Conservation (phyloP, 352 stramenopile genomes). For the Phytophthora syringae region DNA sequence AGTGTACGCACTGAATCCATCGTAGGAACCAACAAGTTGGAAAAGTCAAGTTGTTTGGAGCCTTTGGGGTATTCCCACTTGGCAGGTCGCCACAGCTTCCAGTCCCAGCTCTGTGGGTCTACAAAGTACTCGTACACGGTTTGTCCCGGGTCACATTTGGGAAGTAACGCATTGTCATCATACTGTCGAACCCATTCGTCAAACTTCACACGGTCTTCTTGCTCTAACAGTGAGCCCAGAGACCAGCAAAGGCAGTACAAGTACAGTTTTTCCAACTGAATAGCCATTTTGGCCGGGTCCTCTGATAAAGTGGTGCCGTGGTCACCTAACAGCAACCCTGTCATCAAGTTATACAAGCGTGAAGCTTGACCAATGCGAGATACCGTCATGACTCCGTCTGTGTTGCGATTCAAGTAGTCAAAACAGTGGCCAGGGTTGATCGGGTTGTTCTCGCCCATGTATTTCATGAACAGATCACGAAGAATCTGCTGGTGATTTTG, state of each 20-base stretch:
- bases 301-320: slow-evolving; percentile 73
- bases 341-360: slow-evolving; percentile 89
- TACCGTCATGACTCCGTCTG: slow-evolving; percentile 93
- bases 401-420: slow-evolving; percentile 96
- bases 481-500: slow-evolving; percentile 90
- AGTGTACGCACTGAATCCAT: slow-evolving; percentile 98
- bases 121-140: slow-evolving; percentile 96
- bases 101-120: slow-evolving; percentile 92
- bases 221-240: slow-evolving; percentile 95
- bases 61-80: slow-evolving; percentile 96
- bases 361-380: slow-evolving; percentile 91
- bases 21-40: slow-evolving; percentile 97
- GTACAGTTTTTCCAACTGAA: slow-evolving; percentile 96
- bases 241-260: slow-evolving; percentile 98
- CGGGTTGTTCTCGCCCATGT: slow-evolving; percentile 95
- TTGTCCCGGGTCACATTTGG: slow-evolving; percentile 88
- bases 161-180: slow-evolving; percentile 92
- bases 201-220: slow-evolving; percentile 96
- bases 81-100: slow-evolving; percentile 95
- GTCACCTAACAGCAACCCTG: slow-evolving; percentile 89
- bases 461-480: slow-evolving; percentile 94
- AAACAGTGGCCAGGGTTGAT: slow-evolving; percentile 96
- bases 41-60: slow-evolving; percentile 95
- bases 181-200: slow-evolving; percentile 95
- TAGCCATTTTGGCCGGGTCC: slow-evolving; percentile 67